Evolutionary conservation across 2,329 filamentous ascomycete species (phyloP).

Genomic region (Cladosporium sphaerospermum): DNA sequence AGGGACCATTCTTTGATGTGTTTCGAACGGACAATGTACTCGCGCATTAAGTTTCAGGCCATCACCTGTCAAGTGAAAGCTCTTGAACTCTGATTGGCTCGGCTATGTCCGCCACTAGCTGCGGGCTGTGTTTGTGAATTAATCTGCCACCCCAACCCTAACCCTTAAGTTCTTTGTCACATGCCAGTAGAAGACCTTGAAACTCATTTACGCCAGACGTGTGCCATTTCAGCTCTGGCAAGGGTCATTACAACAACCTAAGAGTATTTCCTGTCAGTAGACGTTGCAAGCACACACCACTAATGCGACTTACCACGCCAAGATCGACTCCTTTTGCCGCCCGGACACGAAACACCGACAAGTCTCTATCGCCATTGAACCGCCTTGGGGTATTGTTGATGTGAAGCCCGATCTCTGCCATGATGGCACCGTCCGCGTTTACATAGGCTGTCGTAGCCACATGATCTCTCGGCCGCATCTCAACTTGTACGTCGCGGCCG

Average conservation of each 20-base stretch:
- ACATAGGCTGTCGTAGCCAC: background rate
- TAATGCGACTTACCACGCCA: background rate
- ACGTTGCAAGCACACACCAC: background rate
- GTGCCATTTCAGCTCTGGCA: background rate
- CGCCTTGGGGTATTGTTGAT: background rate
- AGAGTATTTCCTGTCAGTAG: background rate
- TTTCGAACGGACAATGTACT: too few relatives aligned
- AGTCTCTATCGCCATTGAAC: background rate
- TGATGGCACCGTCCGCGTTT: background rate
- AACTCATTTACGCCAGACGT: background rate
- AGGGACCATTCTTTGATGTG: too few relatives aligned
- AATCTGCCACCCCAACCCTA: too few relatives aligned
- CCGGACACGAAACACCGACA: background rate
- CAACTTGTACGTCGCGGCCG: background rate
- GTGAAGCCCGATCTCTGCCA: background rate
- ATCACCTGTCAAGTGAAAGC: too few relatives aligned
- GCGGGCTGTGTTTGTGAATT: too few relatives aligned
- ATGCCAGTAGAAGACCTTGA: background rate
- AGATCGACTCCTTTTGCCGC: background rate
- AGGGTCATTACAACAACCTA: background rate
- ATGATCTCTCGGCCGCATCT: background rate
- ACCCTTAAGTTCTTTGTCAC: too few relatives aligned
- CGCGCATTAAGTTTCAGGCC: too few relatives aligned
- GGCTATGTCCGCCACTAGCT: too few relatives aligned
- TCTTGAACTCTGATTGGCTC: too few relatives aligned